Evolutionary conservation across 2,329 filamentous ascomycete genomes (phyloP).

Genomic region (Fusarium compactum): DNA sequence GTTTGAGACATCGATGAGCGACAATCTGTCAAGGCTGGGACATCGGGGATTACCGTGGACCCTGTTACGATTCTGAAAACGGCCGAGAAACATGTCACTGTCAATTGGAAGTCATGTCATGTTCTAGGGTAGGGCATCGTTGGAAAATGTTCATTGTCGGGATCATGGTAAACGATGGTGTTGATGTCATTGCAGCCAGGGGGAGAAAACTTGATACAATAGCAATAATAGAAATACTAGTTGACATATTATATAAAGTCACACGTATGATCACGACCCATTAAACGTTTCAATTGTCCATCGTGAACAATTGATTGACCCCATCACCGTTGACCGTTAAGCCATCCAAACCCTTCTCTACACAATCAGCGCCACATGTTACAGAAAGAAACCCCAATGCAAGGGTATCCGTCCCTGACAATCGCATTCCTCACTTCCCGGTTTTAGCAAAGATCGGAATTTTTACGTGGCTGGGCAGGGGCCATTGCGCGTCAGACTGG

Average conservation of each 20-base stretch:
- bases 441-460: slow-evolving; percentile 8
- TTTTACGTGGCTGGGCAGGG: slow-evolving; percentile 9
- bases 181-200: background rate
- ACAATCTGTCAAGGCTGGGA: slow-evolving; percentile 18
- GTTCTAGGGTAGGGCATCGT: background rate
- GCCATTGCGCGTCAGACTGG: background rate
- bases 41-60: background rate
- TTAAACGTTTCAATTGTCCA: no score
- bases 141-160: background rate
- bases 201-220: no score
- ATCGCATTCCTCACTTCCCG: slow-evolving; percentile 20
- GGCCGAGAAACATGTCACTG: accelerated
- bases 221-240: no score
- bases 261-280: accelerated
- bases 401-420: slow-evolving; percentile 1
- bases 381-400: background rate
- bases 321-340: slow-evolving; percentile 9
- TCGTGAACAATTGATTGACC: background rate
- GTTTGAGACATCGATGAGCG: slow-evolving; percentile 24
- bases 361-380: slow-evolving; percentile 8
- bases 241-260: no score
- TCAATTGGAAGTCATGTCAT: background rate
- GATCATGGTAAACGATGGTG: accelerated
- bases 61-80: background rate
- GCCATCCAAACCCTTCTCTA: background rate